Conservation (phyloP, 1,139 yeast species). For the Diutina ranongensis region DNA sequence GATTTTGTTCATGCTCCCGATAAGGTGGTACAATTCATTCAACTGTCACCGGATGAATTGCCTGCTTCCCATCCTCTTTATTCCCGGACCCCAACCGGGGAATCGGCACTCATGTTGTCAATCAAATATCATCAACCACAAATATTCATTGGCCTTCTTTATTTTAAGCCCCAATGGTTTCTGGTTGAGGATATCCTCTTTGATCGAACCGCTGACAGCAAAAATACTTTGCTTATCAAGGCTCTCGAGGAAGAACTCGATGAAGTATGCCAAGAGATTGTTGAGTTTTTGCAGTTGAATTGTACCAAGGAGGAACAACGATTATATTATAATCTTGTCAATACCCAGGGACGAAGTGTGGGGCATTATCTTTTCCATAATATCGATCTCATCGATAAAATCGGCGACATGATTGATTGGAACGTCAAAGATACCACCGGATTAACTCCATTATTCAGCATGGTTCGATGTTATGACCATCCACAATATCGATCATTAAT, state of each 20-base stretch:
- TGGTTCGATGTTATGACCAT: conserved; percentile 78
- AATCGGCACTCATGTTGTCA: conserved; percentile 20
- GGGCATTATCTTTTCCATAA: conserved; percentile 71
- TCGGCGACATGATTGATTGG: conserved; percentile 66
- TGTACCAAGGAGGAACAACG: conserved; percentile 34
- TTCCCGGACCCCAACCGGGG: neutral
- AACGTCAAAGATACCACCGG: conserved; percentile 49
- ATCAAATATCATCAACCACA: conserved; percentile 30
- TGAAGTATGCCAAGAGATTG: conserved; percentile 35
- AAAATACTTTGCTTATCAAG: conserved; percentile 45
- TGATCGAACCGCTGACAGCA: conserved; percentile 41
- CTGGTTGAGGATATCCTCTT: conserved; percentile 56
- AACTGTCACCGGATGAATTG: neutral
- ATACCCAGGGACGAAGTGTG: conserved; percentile 42
- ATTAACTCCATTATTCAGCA: conserved; percentile 70
- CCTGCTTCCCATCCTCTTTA: neutral
- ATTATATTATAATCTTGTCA: conserved; percentile 39
- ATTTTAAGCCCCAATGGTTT: conserved; percentile 32
- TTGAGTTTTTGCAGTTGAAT: conserved; percentile 32
- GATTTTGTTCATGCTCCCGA: conserved; percentile 17
- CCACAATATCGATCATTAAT: conserved; percentile 44
- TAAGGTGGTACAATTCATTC: neutral
- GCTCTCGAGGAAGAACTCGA: conserved; percentile 48
- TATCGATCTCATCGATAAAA: conserved; percentile 33
- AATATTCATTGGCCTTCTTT: conserved; percentile 36